Conservation (phyloP, 306 rosid genomes). For the Parietaria judaica region DNA sequence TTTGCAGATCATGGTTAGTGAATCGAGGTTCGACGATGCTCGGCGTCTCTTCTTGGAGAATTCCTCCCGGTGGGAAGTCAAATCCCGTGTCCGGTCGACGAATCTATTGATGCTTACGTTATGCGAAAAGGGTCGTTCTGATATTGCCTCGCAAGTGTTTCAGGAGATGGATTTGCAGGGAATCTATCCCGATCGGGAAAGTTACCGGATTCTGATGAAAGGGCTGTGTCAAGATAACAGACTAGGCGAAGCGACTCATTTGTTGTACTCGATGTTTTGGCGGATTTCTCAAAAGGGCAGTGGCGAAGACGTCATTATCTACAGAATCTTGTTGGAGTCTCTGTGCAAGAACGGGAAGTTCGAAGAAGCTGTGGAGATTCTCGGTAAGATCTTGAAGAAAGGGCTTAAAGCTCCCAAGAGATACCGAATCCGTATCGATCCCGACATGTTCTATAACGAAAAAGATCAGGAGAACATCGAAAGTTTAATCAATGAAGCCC, state of each 20-base stretch:
- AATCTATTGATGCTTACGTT: conserved; percentile 33
- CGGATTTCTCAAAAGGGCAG: conserved; percentile 39
- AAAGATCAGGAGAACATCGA: conserved; percentile 15
- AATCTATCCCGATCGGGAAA: conserved; percentile 30
- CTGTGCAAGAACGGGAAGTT: conserved; percentile 29
- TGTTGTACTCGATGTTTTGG: conserved; percentile 46
- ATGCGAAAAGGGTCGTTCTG: conserved; percentile 26
- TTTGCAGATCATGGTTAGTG: conserved; percentile 32
- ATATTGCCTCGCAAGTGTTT: conserved; percentile 32
- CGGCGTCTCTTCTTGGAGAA: conserved; percentile 26
- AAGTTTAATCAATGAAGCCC: conserved; percentile 23
- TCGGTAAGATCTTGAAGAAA: conserved; percentile 36
- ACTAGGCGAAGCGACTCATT: conserved; percentile 34
- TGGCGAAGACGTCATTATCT: conserved; percentile 35
- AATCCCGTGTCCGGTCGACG: conserved; percentile 27
- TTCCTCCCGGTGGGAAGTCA: conserved; percentile 32
- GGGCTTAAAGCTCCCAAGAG: conserved; percentile 33
- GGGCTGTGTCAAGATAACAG: conserved; percentile 33
- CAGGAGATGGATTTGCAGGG: conserved; percentile 37
- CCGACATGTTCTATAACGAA: conserved; percentile 5
- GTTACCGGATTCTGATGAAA: conserved; percentile 33
- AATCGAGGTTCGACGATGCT: conserved; percentile 31
- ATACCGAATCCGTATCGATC: conserved; percentile 15
- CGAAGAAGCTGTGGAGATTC: conserved; percentile 32
- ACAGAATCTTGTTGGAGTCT: conserved; percentile 30